Evolutionary conservation across 2,329 filamentous ascomycete genomes (phyloP).

Genomic region (Paecilomyces sp.): DNA sequence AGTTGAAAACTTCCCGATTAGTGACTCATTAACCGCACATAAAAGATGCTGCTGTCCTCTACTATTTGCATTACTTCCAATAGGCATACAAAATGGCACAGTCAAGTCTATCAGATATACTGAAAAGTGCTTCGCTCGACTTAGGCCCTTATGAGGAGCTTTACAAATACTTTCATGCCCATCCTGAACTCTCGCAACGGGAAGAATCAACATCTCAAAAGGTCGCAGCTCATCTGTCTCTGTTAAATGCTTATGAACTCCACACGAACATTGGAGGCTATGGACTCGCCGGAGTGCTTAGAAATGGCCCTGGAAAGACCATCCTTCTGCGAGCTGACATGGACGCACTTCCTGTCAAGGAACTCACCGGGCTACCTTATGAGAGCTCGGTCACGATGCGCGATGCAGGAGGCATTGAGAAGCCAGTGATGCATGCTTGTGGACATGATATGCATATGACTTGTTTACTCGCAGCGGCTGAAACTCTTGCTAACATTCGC

Average conservation of each 20-base stretch:
- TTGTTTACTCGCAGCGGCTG: conserved; percentile 46
- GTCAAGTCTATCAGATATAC: conserved; percentile 11
- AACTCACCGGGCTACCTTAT: conserved; percentile 43
- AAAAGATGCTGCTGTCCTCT: no score
- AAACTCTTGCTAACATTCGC: conserved; percentile 40
- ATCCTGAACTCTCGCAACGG: conserved; percentile 54
- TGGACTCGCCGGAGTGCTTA: conserved; percentile 36
- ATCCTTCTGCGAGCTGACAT: conserved; percentile 44
- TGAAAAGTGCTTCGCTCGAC: conserved; percentile 16
- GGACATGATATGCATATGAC: conserved; percentile 57
- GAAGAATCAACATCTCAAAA: conserved; percentile 47
- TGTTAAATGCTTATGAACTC: conserved; percentile 27
- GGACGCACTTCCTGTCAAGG: conserved; percentile 43
- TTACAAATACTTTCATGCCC: conserved; percentile 53
- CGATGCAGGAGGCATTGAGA: conserved; percentile 43
- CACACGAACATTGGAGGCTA: conserved; percentile 40
- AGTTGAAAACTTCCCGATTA: no score
- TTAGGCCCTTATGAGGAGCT: conserved; percentile 44
- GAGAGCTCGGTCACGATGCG: conserved; percentile 39
- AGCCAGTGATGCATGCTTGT: conserved; percentile 56
- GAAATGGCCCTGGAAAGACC: conserved; percentile 37
- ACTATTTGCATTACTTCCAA: no score
- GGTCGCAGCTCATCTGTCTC: conserved; percentile 36
- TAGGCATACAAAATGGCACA: conserved; percentile 15
- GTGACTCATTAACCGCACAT: no score